These are phyloP conservation scores for Corymbia citriodora DNA, from an alignment of 441 rosid species.

Conservation along the genomic window DNA sequence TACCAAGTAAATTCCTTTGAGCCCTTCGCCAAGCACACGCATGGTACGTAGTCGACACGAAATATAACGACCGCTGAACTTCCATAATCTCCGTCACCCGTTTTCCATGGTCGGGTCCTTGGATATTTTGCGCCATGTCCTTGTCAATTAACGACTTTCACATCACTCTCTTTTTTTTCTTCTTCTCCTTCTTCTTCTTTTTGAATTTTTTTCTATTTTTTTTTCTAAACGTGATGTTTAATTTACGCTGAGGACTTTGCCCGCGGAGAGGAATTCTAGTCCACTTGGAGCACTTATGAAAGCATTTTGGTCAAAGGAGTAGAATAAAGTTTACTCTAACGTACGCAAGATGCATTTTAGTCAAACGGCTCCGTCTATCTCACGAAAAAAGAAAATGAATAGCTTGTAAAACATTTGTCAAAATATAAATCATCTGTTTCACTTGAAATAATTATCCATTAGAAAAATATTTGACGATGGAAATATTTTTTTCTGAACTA, in stretches of 20 bases:
- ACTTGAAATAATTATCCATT: neutral
- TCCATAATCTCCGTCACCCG: neutral
- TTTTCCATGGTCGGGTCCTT: neutral
- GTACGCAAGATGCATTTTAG: neutral
- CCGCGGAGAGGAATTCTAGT: neutral
- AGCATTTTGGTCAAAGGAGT: neutral
- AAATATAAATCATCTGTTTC: neutral
- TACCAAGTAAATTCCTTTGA: neutral
- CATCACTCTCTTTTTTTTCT: neutral
- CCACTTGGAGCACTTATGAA: neutral
- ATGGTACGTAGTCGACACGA: neutral
- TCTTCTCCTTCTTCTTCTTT: too few species aligned
- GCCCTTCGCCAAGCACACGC: neutral
- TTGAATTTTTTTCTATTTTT: neutral
- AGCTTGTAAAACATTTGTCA: rapidly evolving
- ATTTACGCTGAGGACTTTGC: neutral
- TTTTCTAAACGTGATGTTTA: neutral
- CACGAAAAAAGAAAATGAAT: neutral
- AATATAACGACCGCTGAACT: neutral
- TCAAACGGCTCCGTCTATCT: neutral
- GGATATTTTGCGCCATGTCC: neutral
- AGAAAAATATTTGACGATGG: neutral
- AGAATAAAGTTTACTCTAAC: neutral
- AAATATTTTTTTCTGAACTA: neutral
- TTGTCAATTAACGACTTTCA: neutral